Evolutionary conservation across 768 basidiomycete species (phyloP).

Genomic region (Leccinum boreale): DNA sequence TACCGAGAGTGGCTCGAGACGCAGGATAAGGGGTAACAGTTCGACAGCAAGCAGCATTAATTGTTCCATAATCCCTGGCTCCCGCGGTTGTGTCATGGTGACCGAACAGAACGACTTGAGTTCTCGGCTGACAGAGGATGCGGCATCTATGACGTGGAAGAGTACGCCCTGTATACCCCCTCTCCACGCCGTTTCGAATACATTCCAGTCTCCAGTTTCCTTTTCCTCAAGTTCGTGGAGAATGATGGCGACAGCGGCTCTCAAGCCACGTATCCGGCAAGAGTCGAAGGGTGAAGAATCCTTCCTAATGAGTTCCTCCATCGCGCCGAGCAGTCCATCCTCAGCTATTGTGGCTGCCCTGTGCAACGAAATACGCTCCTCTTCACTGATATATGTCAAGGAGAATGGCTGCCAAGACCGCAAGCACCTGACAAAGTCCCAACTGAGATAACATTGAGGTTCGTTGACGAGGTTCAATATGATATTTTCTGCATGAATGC

Average conservation of each 20-base stretch:
- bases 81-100: constrained; percentile 31
- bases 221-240: constrained; percentile 46
- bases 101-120: constrained; percentile 52
- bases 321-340: constrained; percentile 58
- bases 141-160: constrained; percentile 52
- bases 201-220: constrained; percentile 53
- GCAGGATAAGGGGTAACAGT: constrained; percentile 47
- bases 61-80: constrained; percentile 45
- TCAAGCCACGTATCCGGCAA: constrained; percentile 54
- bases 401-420: constrained; percentile 60
- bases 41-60: constrained; percentile 56
- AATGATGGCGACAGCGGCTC: constrained; percentile 61
- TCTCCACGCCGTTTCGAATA: constrained; percentile 58
- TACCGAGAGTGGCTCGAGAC: constrained; percentile 44
- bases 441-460: constrained; percentile 56
- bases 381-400: constrained; percentile 57
- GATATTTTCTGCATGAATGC: constrained; percentile 67
- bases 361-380: constrained; percentile 55
- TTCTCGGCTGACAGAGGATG: constrained; percentile 49
- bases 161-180: constrained; percentile 56
- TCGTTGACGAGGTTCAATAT: constrained; percentile 58
- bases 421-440: constrained; percentile 57
- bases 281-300: constrained; percentile 35
- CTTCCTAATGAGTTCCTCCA: constrained; percentile 51
- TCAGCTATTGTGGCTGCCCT: constrained; percentile 66